Conservation (phyloP, 2,329 filamentous ascomycete genomes). For the Xylaria sp. region DNA sequence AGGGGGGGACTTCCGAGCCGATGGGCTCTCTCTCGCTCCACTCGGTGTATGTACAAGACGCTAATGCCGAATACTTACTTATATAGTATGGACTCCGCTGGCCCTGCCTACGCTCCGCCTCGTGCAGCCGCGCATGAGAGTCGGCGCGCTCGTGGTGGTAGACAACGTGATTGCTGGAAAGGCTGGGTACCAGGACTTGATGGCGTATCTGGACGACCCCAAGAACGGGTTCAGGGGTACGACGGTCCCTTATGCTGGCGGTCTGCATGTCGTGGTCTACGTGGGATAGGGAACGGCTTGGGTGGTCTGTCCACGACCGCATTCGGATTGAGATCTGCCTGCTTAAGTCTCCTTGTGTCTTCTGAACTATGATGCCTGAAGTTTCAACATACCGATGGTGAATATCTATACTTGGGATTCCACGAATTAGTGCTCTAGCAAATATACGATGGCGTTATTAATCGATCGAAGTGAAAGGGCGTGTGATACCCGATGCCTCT, state of each 20-base stretch:
- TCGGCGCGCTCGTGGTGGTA: slow-evolving; percentile 51
- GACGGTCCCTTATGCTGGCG: slow-evolving; percentile 51
- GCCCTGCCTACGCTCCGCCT: slow-evolving; percentile 55
- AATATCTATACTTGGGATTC: no score
- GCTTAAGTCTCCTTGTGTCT: no score
- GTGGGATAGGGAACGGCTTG: slow-evolving; percentile 3
- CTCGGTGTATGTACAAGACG: not conserved
- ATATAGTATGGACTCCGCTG: slow-evolving; percentile 59
- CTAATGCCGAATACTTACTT: not conserved
- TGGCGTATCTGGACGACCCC: slow-evolving; percentile 48
- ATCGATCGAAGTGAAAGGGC: no score
- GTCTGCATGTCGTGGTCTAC: slow-evolving; percentile 39
- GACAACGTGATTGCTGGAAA: slow-evolving; percentile 51
- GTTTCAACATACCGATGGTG: no score
- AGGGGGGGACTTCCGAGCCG: no score
- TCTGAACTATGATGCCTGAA: no score
- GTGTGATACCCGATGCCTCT: no score
- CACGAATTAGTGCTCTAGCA: no score
- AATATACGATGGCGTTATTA: no score
- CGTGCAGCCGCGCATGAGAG: slow-evolving; percentile 47
- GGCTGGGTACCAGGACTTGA: slow-evolving; percentile 49
- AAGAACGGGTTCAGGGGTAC: slow-evolving; percentile 52
- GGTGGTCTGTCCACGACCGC: no score
- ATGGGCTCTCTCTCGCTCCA: not conserved
- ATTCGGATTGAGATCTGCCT: no score